Conservation (phyloP, 805 yeast species). For the Ogataea paradorogensis region DNA sequence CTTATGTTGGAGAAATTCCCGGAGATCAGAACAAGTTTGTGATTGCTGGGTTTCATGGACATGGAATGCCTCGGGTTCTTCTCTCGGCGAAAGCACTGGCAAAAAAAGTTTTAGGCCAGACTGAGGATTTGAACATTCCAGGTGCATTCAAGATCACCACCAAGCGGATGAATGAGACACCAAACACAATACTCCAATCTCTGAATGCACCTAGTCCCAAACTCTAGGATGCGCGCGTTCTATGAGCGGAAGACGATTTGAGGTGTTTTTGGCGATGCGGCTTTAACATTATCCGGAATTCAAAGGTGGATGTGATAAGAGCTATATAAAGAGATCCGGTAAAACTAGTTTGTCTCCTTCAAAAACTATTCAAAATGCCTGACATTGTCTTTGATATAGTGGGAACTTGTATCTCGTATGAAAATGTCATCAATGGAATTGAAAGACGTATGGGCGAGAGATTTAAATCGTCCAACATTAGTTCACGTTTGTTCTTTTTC, state of each 20-base stretch:
- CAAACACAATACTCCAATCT: slow-evolving; percentile 15
- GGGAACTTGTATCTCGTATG: slow-evolving; percentile 30
- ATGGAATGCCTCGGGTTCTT: slow-evolving; percentile 50
- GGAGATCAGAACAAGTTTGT: slow-evolving; percentile 33
- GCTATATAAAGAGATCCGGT: neutral
- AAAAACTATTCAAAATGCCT: slow-evolving; percentile 19
- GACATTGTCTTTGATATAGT: slow-evolving; percentile 31
- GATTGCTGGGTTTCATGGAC: slow-evolving; percentile 50
- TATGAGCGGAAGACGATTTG: neutral
- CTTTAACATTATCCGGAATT: neutral
- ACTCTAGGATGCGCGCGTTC: neutral
- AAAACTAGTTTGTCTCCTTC: too few species aligned
- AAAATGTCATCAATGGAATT: slow-evolving; percentile 25
- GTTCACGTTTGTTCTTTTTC: slow-evolving; percentile 19
- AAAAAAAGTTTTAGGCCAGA: slow-evolving; percentile 10
- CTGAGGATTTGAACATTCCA: slow-evolving; percentile 18
- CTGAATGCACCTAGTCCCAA: slow-evolving; percentile 5
- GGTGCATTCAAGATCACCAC: slow-evolving; percentile 22
- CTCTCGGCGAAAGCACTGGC: slow-evolving; percentile 40
- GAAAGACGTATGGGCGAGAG: slow-evolving; percentile 23
- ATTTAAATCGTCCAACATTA: slow-evolving; percentile 22
- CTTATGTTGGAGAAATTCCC: slow-evolving; percentile 40
- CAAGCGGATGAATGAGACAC: slow-evolving; percentile 17
- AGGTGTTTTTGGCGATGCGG: neutral
- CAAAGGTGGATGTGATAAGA: neutral